Percentiles rank a stretch among this genome's conserved stretches.
Evolutionary conservation across 2,329 filamentous ascomycete genomes (phyloP).

Genomic region (Calonectria pauciramosa): DNA sequence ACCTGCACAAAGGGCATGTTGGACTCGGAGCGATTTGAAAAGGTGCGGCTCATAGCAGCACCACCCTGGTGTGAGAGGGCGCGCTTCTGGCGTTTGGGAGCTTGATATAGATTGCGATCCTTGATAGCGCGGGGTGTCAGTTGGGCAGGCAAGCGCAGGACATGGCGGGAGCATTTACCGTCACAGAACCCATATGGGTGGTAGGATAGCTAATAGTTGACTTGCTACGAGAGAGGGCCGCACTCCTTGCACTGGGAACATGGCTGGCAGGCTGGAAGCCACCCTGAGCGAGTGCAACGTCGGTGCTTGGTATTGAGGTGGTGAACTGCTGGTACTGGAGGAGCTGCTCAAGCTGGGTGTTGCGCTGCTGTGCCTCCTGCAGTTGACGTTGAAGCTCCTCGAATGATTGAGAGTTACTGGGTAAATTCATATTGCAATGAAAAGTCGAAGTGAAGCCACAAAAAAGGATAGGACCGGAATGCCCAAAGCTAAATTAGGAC

Average conservation of each 20-base stretch:
- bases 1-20: conserved; percentile 55
- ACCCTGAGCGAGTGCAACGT: conserved; percentile 30
- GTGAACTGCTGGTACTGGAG: conserved; percentile 36
- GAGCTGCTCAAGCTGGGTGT: conserved; percentile 41
- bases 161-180: conserved; percentile 35
- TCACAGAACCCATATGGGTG: conserved; percentile 38
- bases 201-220: conserved; percentile 46
- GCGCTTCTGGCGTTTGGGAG: conserved; percentile 39
- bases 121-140: conserved; percentile 31
- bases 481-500: neutral
- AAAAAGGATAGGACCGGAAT: conserved; percentile 22
- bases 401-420: conserved; percentile 33
- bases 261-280: conserved; percentile 36
- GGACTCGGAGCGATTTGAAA: conserved; percentile 57
- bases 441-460: conserved; percentile 4
- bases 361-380: conserved; percentile 37
- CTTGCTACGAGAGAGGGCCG: conserved; percentile 45
- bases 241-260: conserved; percentile 40
- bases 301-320: conserved; percentile 35
- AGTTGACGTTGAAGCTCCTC: conserved; percentile 47
- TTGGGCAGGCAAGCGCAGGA: neutral
- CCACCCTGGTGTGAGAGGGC: conserved; percentile 48
- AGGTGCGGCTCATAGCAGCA: conserved; percentile 58
- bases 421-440: conserved; percentile 42
- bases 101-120: conserved; percentile 35